Evolutionary conservation across 208 protist genomes (phyloP).

Genomic region (Crithidia sp.): DNA sequence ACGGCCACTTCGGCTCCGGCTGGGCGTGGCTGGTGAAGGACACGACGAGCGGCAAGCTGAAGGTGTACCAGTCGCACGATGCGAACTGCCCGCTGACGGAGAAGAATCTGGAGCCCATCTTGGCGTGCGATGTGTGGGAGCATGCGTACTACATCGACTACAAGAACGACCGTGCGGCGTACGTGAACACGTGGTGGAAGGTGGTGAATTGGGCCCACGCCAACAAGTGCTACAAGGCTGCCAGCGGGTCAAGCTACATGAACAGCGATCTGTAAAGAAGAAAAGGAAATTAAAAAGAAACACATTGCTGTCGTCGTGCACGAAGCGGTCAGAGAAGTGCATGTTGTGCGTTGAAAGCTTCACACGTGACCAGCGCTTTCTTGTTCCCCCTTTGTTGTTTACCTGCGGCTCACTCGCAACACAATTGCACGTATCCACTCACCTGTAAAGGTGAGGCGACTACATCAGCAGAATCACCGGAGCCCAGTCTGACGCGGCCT

Average conservation of each 20-base stretch:
- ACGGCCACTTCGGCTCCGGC: constrained; percentile 93
- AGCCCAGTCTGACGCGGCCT: no score
- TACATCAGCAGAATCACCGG: no score
- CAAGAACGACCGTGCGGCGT: constrained; percentile 90
- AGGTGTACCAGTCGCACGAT: constrained; percentile 86
- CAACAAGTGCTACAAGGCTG: constrained; percentile 44
- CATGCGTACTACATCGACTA: constrained; percentile 97
- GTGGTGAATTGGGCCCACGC: constrained; percentile 96
- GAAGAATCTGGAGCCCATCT: constrained; percentile 66
- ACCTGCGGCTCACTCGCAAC: no score
- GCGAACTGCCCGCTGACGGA: constrained; percentile 81
- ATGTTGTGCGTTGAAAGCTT: no score
- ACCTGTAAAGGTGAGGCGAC: no score
- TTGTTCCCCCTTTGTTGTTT: no score
- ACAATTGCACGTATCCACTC: no score
- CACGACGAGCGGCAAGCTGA: constrained; percentile 75
- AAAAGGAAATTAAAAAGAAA: background rate
- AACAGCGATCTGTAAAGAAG: constrained; percentile 8
- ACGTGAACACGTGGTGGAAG: constrained; percentile 93
- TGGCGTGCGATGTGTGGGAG: constrained; percentile 95
- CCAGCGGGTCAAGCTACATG: background rate
- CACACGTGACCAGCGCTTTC: no score
- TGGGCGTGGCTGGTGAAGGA: constrained; percentile 96
- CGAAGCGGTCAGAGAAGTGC: no score
- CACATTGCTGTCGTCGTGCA: no score